A percentile compares a stretch with the other conserved stretches of the same genome.
These are phyloP conservation scores for Fraxinus paxiana DNA, from an alignment of 305 asterid genomes.

Conservation along the genomic window DNA sequence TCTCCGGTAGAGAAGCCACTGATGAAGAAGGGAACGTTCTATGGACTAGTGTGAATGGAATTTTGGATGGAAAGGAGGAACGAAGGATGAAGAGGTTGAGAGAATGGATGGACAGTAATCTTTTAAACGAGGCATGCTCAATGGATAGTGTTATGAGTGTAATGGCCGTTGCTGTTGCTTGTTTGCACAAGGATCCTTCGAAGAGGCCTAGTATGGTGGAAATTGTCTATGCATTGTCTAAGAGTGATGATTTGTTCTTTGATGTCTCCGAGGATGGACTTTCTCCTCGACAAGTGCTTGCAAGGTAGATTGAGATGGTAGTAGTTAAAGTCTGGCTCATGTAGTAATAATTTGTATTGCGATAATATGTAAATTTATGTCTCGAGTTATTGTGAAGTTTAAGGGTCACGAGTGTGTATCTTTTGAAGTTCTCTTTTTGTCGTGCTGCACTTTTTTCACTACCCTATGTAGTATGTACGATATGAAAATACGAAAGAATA, in stretches of 20 bases:
- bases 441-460: background rate
- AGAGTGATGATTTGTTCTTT: slow-evolving; percentile 69
- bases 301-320: slow-evolving; percentile 38
- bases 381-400: background rate
- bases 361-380: background rate
- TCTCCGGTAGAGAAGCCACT: slow-evolving; percentile 59
- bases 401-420: background rate
- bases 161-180: slow-evolving; percentile 64
- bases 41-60: slow-evolving; percentile 43
- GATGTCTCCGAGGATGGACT: slow-evolving; percentile 68
- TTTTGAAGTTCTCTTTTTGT: background rate
- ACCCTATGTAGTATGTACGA: background rate
- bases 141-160: slow-evolving; percentile 60
- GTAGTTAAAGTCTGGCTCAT: background rate
- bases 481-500: background rate
- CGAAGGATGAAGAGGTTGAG: slow-evolving; percentile 40
- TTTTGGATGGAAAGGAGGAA: slow-evolving; percentile 54
- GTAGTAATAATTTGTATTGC: background rate
- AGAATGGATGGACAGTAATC: slow-evolving; percentile 62
- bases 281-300: slow-evolving; percentile 59
- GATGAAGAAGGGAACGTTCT: slow-evolving; percentile 53
- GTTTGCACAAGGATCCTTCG: slow-evolving; percentile 65
- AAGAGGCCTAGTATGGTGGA: slow-evolving; percentile 91
- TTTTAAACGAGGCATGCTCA: slow-evolving; percentile 40
- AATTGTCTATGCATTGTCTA: slow-evolving; percentile 81